A percentile compares a stretch with the other conserved stretches of the same genome.
These are phyloP conservation scores for Planoprotostelium fungivorum DNA, from an alignment of 78 protist species.

Conservation along the genomic window DNA sequence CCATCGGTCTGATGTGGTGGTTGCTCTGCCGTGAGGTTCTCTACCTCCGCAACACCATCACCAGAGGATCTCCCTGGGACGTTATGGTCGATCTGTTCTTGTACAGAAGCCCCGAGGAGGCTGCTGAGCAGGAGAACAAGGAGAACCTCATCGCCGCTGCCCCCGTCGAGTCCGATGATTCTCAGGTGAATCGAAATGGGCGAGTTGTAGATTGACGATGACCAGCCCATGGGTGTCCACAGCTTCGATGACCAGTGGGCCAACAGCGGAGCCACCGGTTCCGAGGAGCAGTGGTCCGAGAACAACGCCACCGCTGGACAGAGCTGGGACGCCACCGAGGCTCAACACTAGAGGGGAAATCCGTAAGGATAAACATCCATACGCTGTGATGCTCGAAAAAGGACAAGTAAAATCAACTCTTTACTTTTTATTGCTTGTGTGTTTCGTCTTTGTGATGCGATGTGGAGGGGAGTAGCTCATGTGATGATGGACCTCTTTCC, in stretches of 20 bases:
- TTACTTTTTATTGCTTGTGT: neutral
- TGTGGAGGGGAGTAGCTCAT: neutral
- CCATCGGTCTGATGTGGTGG: constrained; percentile 98
- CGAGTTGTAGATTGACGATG: no score
- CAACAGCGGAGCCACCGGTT: neutral
- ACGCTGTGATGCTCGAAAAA: neutral
- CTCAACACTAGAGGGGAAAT: neutral
- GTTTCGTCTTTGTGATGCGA: no score
- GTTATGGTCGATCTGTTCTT: constrained; percentile 85
- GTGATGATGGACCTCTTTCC: neutral
- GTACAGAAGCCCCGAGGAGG: constrained; percentile 60
- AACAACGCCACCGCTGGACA: neutral
- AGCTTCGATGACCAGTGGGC: neutral
- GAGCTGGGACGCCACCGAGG: neutral
- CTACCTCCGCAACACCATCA: constrained; percentile 91
- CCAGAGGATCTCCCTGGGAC: constrained; percentile 91
- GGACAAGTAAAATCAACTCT: neutral
- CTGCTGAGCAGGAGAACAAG: constrained; percentile 25
- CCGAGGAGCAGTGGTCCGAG: neutral
- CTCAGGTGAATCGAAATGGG: no score
- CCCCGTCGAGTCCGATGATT: no score
- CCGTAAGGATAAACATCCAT: no score
- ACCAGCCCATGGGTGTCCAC: no score
- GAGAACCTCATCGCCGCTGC: constrained; percentile 29
- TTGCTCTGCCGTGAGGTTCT: constrained; percentile 99